These are phyloP conservation scores for Raphidocelis subcapitata DNA, from an alignment of 139 green algal species.

Conservation along the genomic window DNA sequence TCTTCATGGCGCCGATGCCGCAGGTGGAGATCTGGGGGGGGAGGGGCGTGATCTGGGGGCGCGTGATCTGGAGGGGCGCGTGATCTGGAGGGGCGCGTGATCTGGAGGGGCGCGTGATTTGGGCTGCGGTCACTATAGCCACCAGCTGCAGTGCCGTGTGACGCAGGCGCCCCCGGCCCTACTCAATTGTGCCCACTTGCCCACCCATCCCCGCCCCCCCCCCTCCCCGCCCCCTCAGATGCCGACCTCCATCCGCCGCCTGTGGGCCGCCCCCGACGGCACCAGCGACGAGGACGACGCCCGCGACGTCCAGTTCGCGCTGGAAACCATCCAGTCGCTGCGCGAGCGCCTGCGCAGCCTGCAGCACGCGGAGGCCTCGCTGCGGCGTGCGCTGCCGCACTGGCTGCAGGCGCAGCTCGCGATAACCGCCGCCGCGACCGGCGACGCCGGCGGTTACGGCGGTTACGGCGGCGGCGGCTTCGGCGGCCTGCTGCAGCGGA, in stretches of 20 bases:
- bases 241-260: conserved; percentile 2
- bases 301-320: conserved; percentile 19
- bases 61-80: too few species aligned
- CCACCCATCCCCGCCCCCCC: too few species aligned
- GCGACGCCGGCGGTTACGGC: neutral
- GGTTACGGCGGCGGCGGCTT: neutral
- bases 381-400: neutral
- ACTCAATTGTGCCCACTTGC: too few species aligned
- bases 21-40: conserved; percentile 9
- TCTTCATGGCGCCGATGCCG: conserved; percentile 32
- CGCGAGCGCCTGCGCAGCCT: conserved; percentile 28
- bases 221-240: neutral
- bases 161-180: too few species aligned
- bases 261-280: conserved; percentile 17
- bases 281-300: conserved; percentile 22
- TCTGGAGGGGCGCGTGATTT: too few species aligned
- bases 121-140: too few species aligned
- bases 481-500: neutral
- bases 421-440: neutral
- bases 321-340: conserved; percentile 28
- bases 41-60: neutral
- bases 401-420: neutral
- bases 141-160: too few species aligned
- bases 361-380: conserved; percentile 20
- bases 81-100: too few species aligned